Conservation (phyloP, 2,329 filamentous ascomycete species). For the Aspergillus luchuensis region DNA sequence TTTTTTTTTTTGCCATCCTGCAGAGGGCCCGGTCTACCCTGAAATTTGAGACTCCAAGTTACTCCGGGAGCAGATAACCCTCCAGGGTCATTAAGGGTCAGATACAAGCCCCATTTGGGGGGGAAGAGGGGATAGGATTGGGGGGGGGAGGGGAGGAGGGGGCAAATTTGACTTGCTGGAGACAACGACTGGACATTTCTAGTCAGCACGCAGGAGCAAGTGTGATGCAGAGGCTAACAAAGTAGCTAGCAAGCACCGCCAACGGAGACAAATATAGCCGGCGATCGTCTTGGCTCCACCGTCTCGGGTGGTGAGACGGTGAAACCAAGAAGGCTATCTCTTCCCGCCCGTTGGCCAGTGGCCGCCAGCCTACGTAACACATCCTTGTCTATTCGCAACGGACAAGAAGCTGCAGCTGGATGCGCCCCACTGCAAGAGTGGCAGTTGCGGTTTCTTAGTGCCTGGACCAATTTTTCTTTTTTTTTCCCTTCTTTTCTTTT, state of each 20-base stretch:
- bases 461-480: slow-evolving; percentile 1
- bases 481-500: neutral
- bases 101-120: neutral
- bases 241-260: neutral
- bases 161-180: neutral
- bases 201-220: neutral
- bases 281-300: slow-evolving; percentile 21
- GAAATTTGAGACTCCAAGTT: slow-evolving; percentile 7
- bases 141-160: too few relatives aligned
- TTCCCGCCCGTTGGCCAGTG: slow-evolving; percentile 16
- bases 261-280: slow-evolving; percentile 21
- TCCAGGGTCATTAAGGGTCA: neutral
- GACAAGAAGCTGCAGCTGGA: slow-evolving; percentile 14
- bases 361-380: slow-evolving; percentile 20
- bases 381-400: slow-evolving; percentile 23
- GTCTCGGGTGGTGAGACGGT: slow-evolving; percentile 15
- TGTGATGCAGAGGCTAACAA: slow-evolving; percentile 1
- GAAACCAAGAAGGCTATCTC: slow-evolving; percentile 19
- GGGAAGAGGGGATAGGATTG: too few relatives aligned
- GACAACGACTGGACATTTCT: too few relatives aligned
- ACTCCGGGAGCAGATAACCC: neutral
- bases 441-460: slow-evolving; percentile 3
- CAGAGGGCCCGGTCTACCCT: neutral
- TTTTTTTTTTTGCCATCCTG: neutral
- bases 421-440: slow-evolving; percentile 9